Base-by-base conservation (phyloP, 176 grass and related monocot species). In the Aegilops tauschii region DNA sequence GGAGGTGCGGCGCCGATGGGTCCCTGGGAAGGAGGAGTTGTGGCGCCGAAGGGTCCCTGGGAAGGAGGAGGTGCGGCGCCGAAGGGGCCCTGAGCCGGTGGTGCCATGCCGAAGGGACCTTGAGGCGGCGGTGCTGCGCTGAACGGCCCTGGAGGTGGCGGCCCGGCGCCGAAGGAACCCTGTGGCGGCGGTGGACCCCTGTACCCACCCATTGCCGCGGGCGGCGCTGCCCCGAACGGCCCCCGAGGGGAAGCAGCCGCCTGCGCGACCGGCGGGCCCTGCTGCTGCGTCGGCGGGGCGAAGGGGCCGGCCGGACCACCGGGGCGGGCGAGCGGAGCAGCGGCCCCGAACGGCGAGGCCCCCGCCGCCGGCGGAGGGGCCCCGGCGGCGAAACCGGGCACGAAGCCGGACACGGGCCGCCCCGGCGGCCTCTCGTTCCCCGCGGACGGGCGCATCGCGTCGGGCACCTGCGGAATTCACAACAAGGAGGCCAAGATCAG, bases 401-500 rank as follows among this genome's bases (percentile, higher is more conserved):
- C 62, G 81, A 87, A 94, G 69, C 76, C 76, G 3, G 81, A 84
- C 10, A 89, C 44, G 69, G 89, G 87, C 3, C 92, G 72, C 14
- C 89, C 92, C 67, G 65, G 78, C 65, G 63, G 83, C 80, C 77
- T 86, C 49, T 93, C 88, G 82, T 85, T 93, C 64, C 91, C 88
- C 88, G 81, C 77, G 25, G 80, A 90, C 77, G 87, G 92, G 78
- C 84, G 89, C 89, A 91, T 91, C 85, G 80, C 56, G 62, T 65
- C 40, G 74, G 35, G 27, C 66, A 80, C 69, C 89, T 87, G 85
- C 81, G 52, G 61, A 75, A 44, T 42, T 77, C 30, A 42, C 54
- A 25, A 67, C 32, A 75, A 12, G 25, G 0, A 27, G 45, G 45
- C 65, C 45, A 83, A 76, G 61, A 76, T 61, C n/a, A 39, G 76